Evolutionary conservation across 192 early-diverging fungal genomes (phyloP).

Genomic region (Coemansia sp.): DNA sequence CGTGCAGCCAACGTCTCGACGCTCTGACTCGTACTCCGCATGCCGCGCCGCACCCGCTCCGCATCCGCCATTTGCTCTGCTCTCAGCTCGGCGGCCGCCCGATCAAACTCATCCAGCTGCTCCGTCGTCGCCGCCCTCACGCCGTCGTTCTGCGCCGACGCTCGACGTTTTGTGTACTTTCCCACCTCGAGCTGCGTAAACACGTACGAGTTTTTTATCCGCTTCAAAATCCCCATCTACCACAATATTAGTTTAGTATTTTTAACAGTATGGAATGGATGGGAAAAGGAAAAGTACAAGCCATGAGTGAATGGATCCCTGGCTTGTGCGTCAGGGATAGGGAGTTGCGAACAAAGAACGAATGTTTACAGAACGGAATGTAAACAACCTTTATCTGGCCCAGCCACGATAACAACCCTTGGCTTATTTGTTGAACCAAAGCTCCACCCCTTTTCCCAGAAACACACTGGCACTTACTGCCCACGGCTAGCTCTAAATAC

Average conservation of each 20-base stretch:
- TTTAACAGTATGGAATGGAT: not conserved
- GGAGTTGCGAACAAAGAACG: no score
- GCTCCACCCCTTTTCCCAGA: no score
- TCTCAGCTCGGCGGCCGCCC: conserved; percentile 30
- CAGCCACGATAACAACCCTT: not conserved
- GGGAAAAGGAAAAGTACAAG: not conserved
- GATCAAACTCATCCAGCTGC: conserved; percentile 45
- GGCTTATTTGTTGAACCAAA: not conserved
- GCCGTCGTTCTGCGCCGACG: not conserved
- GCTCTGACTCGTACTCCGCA: conserved; percentile 6
- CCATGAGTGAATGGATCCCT: not conserved
- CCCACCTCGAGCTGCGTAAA: conserved; percentile 57
- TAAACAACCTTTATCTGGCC: not conserved
- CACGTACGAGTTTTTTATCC: conserved; percentile 55
- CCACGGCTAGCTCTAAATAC: no score
- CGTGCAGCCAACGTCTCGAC: conserved; percentile 18
- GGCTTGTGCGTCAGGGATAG: not conserved
- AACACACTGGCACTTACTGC: no score
- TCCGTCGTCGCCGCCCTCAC: conserved; percentile 10
- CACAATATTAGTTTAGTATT: not conserved
- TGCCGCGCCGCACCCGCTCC: conserved; percentile 7
- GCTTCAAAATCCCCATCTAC: conserved; percentile 47
- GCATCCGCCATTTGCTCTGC: conserved; percentile 18
- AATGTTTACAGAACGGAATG: not conserved
- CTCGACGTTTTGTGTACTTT: conserved; percentile 58